Percentiles rank a stretch among this genome's conserved stretches.
Conservation (phyloP, 441 rosid species). For the Populus hybrid region DNA sequence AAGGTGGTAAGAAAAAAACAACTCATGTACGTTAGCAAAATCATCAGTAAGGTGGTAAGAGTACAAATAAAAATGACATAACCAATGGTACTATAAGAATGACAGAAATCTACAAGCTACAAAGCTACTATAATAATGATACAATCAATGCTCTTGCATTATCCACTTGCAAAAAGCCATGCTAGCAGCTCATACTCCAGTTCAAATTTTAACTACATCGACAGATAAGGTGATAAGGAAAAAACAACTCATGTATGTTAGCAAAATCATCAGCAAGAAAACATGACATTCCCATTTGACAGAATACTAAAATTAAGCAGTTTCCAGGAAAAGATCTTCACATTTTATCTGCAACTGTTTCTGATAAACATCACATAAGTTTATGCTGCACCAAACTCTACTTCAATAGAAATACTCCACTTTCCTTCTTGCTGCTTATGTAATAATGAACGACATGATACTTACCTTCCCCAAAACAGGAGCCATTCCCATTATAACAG, state of each 20-base stretch:
- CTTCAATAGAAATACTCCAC: not conserved
- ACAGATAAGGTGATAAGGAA: not conserved
- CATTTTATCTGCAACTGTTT: not conserved
- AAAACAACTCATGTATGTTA: not conserved
- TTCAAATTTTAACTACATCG: not conserved
- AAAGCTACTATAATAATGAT: not conserved
- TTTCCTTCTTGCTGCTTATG: not conserved
- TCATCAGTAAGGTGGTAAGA: not conserved
- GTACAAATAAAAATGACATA: not conserved
- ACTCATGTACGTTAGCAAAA: not conserved
- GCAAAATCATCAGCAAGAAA: not conserved
- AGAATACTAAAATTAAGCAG: not conserved
- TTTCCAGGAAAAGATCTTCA: not conserved
- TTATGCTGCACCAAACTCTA: not conserved
- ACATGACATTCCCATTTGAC: not conserved
- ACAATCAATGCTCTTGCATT: not conserved
- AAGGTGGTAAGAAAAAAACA: not conserved
- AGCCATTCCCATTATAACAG: slow-evolving; percentile 99
- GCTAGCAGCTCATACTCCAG: not conserved
- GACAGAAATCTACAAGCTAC: not conserved
- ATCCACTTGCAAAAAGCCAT: slow-evolving; percentile 1
- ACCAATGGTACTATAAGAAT: not conserved
- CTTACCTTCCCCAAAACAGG: slow-evolving; percentile 92
- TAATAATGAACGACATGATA: not conserved
- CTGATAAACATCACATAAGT: not conserved